These are phyloP conservation scores for Fusarium foetens DNA, from an alignment of 2,329 filamentous ascomycete genomes.

Conservation along the genomic window DNA sequence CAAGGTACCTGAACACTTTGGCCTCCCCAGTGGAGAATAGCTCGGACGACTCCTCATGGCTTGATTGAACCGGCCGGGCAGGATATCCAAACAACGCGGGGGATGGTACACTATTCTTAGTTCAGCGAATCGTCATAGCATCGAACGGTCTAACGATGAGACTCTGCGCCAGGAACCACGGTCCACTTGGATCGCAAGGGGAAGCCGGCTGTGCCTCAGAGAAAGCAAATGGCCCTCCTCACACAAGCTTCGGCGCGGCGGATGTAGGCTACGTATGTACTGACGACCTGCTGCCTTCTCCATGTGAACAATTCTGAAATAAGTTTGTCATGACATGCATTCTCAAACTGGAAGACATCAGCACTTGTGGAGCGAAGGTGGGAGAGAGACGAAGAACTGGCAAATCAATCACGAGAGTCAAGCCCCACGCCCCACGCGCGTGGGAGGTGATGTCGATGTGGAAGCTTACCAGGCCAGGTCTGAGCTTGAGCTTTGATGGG, in stretches of 20 bases:
- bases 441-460: constrained; percentile 37
- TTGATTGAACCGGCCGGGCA: constrained; percentile 24
- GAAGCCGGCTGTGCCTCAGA: constrained; percentile 21
- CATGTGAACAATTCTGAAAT: constrained; percentile 41
- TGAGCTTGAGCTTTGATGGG: constrained; percentile 18
- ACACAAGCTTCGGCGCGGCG: constrained; percentile 25
- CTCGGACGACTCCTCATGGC: constrained; percentile 35
- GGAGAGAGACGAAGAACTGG: constrained; percentile 38
- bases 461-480: constrained; percentile 39
- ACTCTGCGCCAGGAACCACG: constrained; percentile 35
- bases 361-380: constrained; percentile 45
- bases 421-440: constrained; percentile 45
- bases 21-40: constrained; percentile 43
- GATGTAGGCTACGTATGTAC: constrained; percentile 18
- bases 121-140: constrained; percentile 40
- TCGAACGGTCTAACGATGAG: constrained; percentile 23
- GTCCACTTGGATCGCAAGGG: constrained; percentile 30
- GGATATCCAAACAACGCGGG: constrained; percentile 40
- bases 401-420: constrained; percentile 42
- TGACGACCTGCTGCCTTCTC: constrained; percentile 33
- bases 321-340: constrained; percentile 45
- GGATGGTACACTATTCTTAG: constrained; percentile 41
- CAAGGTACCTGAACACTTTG: constrained; percentile 40
- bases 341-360: constrained; percentile 39
- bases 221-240: constrained; percentile 21